phyloP scores from a whole-genome alignment of 108 stramenopile genomes.

The Schizochytrium sp. region DNA sequence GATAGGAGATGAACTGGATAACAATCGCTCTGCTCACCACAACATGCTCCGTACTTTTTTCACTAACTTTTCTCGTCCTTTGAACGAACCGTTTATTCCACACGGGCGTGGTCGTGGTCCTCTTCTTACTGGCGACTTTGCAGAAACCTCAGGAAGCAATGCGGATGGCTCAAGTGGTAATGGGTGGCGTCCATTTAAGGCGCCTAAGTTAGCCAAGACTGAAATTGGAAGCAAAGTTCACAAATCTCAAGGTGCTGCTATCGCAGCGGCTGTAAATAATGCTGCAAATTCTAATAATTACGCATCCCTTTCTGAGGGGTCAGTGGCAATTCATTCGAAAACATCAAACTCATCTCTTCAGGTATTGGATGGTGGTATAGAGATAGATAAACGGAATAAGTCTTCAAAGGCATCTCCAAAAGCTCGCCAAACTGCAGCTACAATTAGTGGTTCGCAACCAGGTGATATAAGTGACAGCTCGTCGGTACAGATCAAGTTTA shows the following conservation, averaged over 20 bases:
- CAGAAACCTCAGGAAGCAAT: not conserved
- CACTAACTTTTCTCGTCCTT: constrained; percentile 22
- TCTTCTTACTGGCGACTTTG: constrained; percentile 5
- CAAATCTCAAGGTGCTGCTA: not conserved
- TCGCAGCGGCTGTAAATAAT: not conserved
- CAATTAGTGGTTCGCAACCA: not conserved
- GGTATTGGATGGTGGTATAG: not conserved
- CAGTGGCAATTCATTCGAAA: constrained; percentile 32
- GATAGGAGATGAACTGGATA: constrained; percentile 2
- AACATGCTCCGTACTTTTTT: constrained; percentile 56
- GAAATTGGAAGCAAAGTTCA: too few relatives aligned
- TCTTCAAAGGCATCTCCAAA: not conserved
- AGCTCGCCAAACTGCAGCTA: not conserved
- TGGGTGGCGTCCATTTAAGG: not conserved
- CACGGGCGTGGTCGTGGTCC: not conserved
- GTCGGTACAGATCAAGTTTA: constrained; percentile 30
- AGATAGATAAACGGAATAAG: not conserved
- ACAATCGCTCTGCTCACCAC: not conserved
- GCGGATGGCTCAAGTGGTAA: not conserved
- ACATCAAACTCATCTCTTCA: constrained; percentile 17
- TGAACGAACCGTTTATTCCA: constrained; percentile 19
- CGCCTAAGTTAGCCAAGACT: too few relatives aligned
- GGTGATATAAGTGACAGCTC: not conserved
- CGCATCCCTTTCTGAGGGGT: not conserved
- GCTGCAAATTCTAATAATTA: not conserved